Base-by-base conservation (phyloP, 2,329 filamentous ascomycete species). In the Fusarium sp. region DNA sequence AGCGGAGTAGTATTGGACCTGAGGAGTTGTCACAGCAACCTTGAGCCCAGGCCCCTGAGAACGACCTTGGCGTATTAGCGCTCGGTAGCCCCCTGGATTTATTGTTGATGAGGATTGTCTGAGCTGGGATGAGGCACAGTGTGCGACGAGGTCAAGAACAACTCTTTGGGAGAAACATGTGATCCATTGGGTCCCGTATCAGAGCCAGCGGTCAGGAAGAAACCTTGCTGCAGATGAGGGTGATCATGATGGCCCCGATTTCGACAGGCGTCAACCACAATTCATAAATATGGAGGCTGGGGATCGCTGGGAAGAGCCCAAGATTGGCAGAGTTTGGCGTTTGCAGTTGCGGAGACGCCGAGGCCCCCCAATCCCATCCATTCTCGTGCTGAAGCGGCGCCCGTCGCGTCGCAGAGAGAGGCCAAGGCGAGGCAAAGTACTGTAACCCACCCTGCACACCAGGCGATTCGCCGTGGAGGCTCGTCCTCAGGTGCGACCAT, bases 21-120 rank as follows among this genome's bases (percentile, higher is more conserved):
- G 24, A 55, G 22, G 8, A 58, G 78, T 80, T 75, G 78, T 74
- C 74, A 71, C 69, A 68, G 77, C 73, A 79, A 80, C 78, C 51
- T 14, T 12, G 29, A 64, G 58, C 60, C 65, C 33, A 62, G 66
- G 67, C 72, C 70, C 72, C 69, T 76, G 70, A 69, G 44, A 49
- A 38, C 38, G 31, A 29, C 36, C 72, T 71, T 76, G 75, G 71
- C 67, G 62, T 51, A 64, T 69, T 64, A 67, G 66, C 59, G 57
- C 46, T 62, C 56, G 62, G 35, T 42, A 31, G 49, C n/a, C 44
- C 31, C 65, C 35, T 53, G 49, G 36, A 55, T 58, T 33, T 67
- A 64, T 70, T 74, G 44, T 73, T 67, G 64, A 29, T 55, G 56
- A 49, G n/a, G 27, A 55, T 53, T 53, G 51, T 61, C 40, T 49